These are phyloP conservation scores for Mucor plumbeus DNA, from an alignment of 371 early-diverging fungal species.

Conservation along the genomic window DNA sequence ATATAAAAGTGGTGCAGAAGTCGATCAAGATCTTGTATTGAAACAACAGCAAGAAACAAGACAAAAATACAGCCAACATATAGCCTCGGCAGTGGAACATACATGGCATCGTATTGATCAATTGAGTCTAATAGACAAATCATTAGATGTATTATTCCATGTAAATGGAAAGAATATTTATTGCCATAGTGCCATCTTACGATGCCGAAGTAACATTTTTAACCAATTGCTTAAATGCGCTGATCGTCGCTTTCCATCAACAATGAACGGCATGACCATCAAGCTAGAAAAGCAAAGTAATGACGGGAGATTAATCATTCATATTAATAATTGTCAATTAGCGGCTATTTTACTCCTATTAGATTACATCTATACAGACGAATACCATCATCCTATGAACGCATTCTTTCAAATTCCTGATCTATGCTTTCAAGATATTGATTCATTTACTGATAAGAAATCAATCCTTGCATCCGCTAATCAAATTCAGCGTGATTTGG, in stretches of 20 bases:
- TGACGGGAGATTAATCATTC: conserved; percentile 20
- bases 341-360: conserved; percentile 34
- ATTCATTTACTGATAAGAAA: not conserved
- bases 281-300: conserved; percentile 1
- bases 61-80: conserved; percentile 8
- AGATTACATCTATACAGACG: conserved; percentile 47
- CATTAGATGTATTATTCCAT: conserved; percentile 50
- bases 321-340: conserved; percentile 24
- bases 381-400: conserved; percentile 42
- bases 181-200: conserved; percentile 50
- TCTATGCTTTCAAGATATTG: conserved; percentile 13
- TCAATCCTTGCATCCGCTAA: not conserved
- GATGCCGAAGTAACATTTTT: conserved; percentile 33
- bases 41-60: not conserved
- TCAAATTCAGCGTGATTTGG: conserved; percentile 38
- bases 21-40: not conserved
- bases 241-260: conserved; percentile 9
- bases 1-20: not conserved
- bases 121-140: conserved; percentile 19
- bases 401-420: conserved; percentile 28
- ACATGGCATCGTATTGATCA: conserved; percentile 25
- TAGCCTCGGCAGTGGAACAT: conserved; percentile 8
- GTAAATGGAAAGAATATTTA: conserved; percentile 40
- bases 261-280: conserved; percentile 8
- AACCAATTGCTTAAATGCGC: conserved; percentile 14